Percentiles rank a stretch among this genome's conserved stretches.
Evolutionary conservation across 169 alveolate species (phyloP).

Genomic region (Eimeria necatrix): DNA sequence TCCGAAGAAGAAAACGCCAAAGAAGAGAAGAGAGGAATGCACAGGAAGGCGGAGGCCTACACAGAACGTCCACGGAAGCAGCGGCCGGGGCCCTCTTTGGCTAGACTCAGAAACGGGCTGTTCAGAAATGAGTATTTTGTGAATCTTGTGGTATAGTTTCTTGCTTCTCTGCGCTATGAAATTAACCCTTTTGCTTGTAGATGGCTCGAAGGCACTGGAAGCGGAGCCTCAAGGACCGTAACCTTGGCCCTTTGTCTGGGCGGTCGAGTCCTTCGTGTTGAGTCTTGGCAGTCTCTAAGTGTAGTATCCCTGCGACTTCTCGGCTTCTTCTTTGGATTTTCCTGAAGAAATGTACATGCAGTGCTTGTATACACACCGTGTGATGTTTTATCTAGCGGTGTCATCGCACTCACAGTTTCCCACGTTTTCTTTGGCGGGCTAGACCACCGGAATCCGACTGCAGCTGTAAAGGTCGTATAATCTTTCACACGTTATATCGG

Average conservation of each 20-base stretch:
- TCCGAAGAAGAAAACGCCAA: neutral
- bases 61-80: slow-evolving; percentile 28
- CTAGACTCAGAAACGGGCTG: slow-evolving; percentile 30
- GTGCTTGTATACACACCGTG: neutral
- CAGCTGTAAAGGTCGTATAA: neutral
- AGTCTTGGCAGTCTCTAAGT: slow-evolving; percentile 22
- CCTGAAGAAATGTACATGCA: no score
- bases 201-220: slow-evolving; percentile 3
- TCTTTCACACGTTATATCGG: no score
- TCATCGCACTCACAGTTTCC: neutral
- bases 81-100: slow-evolving; percentile 70
- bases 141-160: neutral
- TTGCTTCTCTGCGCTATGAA: neutral
- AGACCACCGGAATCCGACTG: slow-evolving; percentile 53
- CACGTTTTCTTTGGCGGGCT: neutral
- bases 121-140: neutral
- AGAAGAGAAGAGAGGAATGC: neutral
- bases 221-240: slow-evolving; percentile 30
- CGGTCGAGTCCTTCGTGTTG: slow-evolving; percentile 51
- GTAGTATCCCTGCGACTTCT: slow-evolving; percentile 2
- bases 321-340: no score
- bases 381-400: neutral
- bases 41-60: neutral
- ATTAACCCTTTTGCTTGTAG: neutral
- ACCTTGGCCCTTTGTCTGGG: slow-evolving; percentile 38